These are phyloP conservation scores for Diplogelasinospora grovesii DNA, from an alignment of 495 filamentous ascomycete genomes.

Conservation along the genomic window DNA sequence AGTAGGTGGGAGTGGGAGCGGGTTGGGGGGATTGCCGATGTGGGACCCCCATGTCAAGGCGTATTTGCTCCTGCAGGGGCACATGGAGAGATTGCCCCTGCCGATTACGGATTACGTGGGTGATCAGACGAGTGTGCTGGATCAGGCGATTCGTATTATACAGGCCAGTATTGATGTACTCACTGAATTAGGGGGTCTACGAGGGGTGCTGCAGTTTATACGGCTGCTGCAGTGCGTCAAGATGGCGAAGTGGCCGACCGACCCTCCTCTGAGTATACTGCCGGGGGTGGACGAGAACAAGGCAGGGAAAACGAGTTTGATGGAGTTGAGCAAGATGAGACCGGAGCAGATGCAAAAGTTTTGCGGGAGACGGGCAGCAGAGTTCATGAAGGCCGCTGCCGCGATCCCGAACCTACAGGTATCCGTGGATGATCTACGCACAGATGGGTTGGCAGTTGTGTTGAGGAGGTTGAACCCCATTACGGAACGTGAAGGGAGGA, in stretches of 20 bases:
- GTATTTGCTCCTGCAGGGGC: conserved; percentile 87
- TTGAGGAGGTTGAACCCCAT: conserved; percentile 62
- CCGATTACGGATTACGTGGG: conserved; percentile 97
- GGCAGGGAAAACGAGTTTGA: conserved; percentile 27
- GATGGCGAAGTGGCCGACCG: conserved; percentile 82
- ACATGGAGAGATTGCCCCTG: conserved; percentile 85
- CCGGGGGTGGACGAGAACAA: conserved; percentile 49
- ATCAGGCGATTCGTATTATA: conserved; percentile 94
- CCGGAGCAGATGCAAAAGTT: conserved; percentile 38
- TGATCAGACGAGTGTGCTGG: conserved; percentile 75
- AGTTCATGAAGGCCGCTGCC: conserved; percentile 53
- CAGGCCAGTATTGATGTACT: conserved; percentile 88
- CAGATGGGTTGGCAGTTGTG: conserved; percentile 54
- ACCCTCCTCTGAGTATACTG: conserved; percentile 70
- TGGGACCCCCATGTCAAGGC: conserved; percentile 99
- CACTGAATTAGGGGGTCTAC: conserved; percentile 78
- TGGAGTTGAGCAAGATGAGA: conserved; percentile 28
- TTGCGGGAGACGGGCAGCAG: conserved; percentile 22
- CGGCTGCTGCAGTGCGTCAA: conserved; percentile 87
- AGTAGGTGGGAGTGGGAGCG: no score
- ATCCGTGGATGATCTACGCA: conserved; percentile 47
- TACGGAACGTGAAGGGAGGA: conserved; percentile 54
- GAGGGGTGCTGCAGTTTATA: conserved; percentile 70
- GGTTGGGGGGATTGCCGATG: conserved; percentile 70
- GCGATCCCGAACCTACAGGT: conserved; percentile 65